phyloP scores from a whole-genome alignment of 345 rosid genomes.

The Chamaenerion angustifolium region DNA sequence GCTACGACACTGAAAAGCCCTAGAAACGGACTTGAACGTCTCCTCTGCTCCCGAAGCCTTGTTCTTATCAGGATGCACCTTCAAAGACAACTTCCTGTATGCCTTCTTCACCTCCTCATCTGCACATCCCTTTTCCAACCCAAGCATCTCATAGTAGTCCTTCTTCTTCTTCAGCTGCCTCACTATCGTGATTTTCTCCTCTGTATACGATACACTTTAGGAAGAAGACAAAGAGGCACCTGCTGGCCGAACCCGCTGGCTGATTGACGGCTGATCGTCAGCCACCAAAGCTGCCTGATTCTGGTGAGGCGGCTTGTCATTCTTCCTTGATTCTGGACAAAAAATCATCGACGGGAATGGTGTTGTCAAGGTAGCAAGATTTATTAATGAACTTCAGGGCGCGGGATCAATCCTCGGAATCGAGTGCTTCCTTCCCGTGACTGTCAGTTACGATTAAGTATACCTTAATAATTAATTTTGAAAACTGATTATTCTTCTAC shows the following conservation, averaged over 20 bases:
- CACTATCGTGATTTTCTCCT: slow-evolving; percentile 63
- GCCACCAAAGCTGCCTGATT: slow-evolving; percentile 13
- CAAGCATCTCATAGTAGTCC: slow-evolving; percentile 78
- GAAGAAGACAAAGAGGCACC: slow-evolving; percentile 26
- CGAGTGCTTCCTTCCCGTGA: too few relatives aligned
- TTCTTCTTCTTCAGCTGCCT: slow-evolving; percentile 62
- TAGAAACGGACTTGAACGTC: slow-evolving; percentile 66
- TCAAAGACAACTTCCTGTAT: too few relatives aligned
- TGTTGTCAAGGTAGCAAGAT: too few relatives aligned
- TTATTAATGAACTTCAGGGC: too few relatives aligned
- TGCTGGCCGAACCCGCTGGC: slow-evolving; percentile 31
- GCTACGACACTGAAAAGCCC: slow-evolving; percentile 84
- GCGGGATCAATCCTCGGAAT: too few relatives aligned
- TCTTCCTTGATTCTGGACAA: slow-evolving; percentile 25
- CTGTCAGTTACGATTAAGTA: too few relatives aligned
- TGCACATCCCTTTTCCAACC: too few relatives aligned
- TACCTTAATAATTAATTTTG: too few relatives aligned
- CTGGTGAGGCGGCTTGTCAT: slow-evolving; percentile 10
- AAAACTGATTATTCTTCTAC: too few relatives aligned
- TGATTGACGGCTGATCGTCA: slow-evolving; percentile 39
- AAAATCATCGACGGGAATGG: too few relatives aligned
- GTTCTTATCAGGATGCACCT: too few relatives aligned
- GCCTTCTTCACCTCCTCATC: too few relatives aligned
- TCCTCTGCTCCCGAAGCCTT: slow-evolving; percentile 90
- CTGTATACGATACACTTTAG: slow-evolving; percentile 31